Conservation (phyloP, 225 moss, liverwort and hornwort species). For the Marchantia polymorpha region DNA sequence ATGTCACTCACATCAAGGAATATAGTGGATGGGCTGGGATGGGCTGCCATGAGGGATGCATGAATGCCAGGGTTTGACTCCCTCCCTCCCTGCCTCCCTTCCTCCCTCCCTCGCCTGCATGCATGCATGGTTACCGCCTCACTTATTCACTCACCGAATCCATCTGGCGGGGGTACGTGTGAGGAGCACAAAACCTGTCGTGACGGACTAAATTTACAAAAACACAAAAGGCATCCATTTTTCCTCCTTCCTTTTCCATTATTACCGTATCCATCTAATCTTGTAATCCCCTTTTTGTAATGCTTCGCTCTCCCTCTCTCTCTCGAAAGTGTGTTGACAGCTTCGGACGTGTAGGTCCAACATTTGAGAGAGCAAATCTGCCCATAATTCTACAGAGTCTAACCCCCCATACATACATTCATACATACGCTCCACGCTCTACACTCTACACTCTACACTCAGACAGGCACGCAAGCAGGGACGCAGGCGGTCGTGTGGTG, state of each 20-base stretch:
- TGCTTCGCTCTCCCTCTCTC: background rate
- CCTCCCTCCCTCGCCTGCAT: background rate
- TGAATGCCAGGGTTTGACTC: background rate
- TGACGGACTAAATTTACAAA: background rate
- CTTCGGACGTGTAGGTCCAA: background rate
- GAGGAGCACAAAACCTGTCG: background rate
- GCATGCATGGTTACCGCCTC: background rate
- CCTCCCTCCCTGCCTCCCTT: background rate
- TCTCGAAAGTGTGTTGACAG: background rate
- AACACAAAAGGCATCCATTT: background rate
- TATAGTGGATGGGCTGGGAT: background rate
- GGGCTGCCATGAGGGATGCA: background rate
- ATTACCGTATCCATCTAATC: background rate
- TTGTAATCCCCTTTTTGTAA: too few relatives aligned
- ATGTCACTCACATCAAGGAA: background rate
- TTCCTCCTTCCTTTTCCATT: background rate
- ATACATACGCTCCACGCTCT: too few relatives aligned
- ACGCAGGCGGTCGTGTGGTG: too few relatives aligned
- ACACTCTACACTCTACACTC: too few relatives aligned
- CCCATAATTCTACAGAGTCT: background rate
- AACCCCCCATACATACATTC: background rate
- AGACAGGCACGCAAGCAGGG: too few relatives aligned
- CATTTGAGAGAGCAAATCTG: background rate
- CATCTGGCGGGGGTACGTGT: slow-evolving; percentile 4
- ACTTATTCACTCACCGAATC: background rate